Base-by-base conservation (phyloP, 345 rosid species). In the Microcos paniculata region DNA sequence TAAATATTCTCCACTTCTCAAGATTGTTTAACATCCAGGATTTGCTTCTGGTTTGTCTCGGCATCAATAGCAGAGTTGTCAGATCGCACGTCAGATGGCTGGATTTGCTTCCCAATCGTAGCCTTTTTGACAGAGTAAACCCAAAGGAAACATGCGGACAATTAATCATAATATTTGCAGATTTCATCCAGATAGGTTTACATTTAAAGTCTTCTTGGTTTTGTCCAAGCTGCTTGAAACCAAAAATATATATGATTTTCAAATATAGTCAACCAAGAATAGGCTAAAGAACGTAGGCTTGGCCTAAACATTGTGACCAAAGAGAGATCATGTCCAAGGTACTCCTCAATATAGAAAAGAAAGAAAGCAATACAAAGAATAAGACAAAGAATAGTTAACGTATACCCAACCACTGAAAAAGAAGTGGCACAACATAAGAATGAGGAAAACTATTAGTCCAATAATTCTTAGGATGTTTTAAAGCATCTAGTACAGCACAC, bases 41-140 rank as follows among this genome's bases (percentile, higher is more conserved):
- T 46, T 24, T 67, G 33, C 38, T 45, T 24, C 13, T 45, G 53
- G 14, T 23, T 42, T 43, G 21, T 59, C 53, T 18, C 15, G 55
- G 21, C 31, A 45, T 67, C 55, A 24, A 66, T 24, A 45, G 23
- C 30, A 43, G 48, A 11, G 31, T 23, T 24, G 52, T 14, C 18
- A 31, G 23, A 10, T 8, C 9, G 58, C 58, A 69, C n/a, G n/a
- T n/a, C n/a, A 48, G 55, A 67, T 7, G 58, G 30, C 24, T 15
- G n/a, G n/a, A n/a, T n/a, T n/a, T n/a, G n/a, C n/a, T n/a, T n/a
- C n/a, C n/a, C 40, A 46, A 46, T 46, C 14, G 24, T 28, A 46
- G 33, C 55, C 55, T 45, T 45, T 66, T 24, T 24, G 68, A 55
- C 35, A 45, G 55, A 49, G 43, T 48, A 69, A 69, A 33, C 72